phyloP scores from a whole-genome alignment of 495 filamentous ascomycete species.

The Pseudotulostoma volvatum region DNA sequence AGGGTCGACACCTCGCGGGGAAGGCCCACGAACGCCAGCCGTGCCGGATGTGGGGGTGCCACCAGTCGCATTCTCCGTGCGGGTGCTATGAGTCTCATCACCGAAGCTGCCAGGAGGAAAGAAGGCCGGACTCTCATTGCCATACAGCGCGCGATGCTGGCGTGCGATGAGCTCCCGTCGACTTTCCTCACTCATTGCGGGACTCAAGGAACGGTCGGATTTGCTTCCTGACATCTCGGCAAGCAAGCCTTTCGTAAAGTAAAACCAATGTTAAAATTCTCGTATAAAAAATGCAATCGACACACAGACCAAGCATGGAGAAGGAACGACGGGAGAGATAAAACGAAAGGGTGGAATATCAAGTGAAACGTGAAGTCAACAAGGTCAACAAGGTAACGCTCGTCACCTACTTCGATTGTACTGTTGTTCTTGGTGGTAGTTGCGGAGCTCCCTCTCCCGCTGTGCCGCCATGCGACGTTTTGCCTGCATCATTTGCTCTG shows the following conservation, averaged over 20 bases:
- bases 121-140: conserved; percentile 49
- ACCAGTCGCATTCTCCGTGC: conserved; percentile 40
- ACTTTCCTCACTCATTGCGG: conserved; percentile 85
- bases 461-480: conserved; percentile 98
- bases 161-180: conserved; percentile 91
- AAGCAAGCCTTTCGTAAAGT: conserved; percentile 49
- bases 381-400: conserved; percentile 21
- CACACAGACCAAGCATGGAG: conserved; percentile 21
- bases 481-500: conserved; percentile 96
- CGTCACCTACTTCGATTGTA: conserved; percentile 89
- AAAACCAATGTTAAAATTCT: conserved; percentile 30
- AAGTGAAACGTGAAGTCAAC: conserved; percentile 12
- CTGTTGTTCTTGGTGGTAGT: conserved; percentile 99
- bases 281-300: conserved; percentile 34
- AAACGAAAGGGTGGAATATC: conserved; percentile 14
- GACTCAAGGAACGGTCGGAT: conserved; percentile 83
- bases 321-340: conserved; percentile 22
- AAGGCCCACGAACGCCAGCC: conserved; percentile 35
- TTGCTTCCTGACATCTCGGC: conserved; percentile 71
- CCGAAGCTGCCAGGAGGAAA: conserved; percentile 41
- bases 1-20: conserved; percentile 47
- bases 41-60: conserved; percentile 37
- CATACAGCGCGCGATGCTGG: conserved; percentile 84
- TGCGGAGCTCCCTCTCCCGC: conserved; percentile 95
- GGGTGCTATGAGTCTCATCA: conserved; percentile 43